These are phyloP conservation scores for Plasmodium vivax DNA, from an alignment of 169 alveolate genomes.

Conservation along the genomic window DNA sequence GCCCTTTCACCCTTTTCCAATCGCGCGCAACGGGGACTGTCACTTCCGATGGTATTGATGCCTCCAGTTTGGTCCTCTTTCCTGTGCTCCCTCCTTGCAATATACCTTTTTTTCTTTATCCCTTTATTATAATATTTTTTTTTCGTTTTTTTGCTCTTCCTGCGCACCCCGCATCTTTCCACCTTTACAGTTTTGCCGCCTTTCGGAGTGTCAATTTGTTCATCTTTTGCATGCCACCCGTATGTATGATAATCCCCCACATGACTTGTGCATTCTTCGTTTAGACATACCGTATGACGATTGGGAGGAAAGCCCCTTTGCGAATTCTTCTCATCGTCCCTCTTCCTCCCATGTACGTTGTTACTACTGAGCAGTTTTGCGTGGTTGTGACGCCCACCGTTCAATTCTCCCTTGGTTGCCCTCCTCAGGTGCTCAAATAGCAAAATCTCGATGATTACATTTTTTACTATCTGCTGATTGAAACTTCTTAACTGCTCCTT, in stretches of 20 bases:
- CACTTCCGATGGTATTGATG: not conserved
- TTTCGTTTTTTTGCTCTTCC: not conserved
- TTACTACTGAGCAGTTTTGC: not conserved
- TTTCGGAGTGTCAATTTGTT: not conserved
- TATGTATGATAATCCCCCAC: not conserved
- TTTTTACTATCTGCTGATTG: not conserved
- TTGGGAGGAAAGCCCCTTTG: not conserved
- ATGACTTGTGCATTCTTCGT: not conserved
- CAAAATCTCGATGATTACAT: not conserved
- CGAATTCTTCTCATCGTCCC: not conserved
- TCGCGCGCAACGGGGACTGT: not conserved
- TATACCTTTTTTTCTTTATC: not conserved
- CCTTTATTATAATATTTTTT: not conserved
- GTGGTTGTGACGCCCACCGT: not conserved
- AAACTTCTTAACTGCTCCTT: not conserved
- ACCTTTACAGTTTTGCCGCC: not conserved
- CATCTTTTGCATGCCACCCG: not conserved
- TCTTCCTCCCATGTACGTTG: not conserved
- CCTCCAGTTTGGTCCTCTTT: not conserved
- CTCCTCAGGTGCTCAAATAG: conserved; percentile 24
- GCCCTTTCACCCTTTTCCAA: not conserved
- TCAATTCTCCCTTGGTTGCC: not conserved
- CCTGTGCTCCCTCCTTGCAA: not conserved
- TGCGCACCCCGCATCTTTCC: not conserved
- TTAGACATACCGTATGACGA: not conserved